phyloP scores from a whole-genome alignment of 1,284 basidiomycete genomes.

The Cryptococcus wingfieldii region DNA sequence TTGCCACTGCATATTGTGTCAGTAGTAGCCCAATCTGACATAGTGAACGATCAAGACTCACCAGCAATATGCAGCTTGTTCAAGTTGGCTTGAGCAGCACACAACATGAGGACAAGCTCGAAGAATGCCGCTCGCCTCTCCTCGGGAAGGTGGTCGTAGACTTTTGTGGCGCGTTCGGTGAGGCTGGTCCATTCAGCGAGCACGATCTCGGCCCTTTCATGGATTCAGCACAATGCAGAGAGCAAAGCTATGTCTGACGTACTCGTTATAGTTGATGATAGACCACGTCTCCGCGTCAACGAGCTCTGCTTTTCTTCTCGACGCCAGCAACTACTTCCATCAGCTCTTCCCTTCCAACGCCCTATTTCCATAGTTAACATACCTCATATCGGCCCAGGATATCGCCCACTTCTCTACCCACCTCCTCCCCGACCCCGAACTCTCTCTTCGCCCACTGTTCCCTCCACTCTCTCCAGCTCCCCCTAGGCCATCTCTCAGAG shows the following conservation, averaged over 20 bases:
- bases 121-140: constrained; percentile 58
- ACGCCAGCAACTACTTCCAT: constrained; percentile 13
- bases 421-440: constrained; percentile 25
- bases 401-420: constrained; percentile 21
- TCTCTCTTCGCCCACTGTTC: constrained; percentile 24
- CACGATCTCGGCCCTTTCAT: constrained; percentile 57
- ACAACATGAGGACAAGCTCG: constrained; percentile 64
- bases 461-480: constrained; percentile 18
- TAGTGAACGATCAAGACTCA: constrained; percentile 49
- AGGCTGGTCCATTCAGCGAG: constrained; percentile 53
- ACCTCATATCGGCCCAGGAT: constrained; percentile 26
- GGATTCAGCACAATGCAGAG: background rate
- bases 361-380: background rate
- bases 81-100: constrained; percentile 53
- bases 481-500: constrained; percentile 22
- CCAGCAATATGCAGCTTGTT: constrained; percentile 59
- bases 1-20: constrained; percentile 46
- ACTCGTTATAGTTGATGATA: constrained; percentile 65
- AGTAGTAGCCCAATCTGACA: background rate
- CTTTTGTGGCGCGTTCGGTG: constrained; percentile 54
- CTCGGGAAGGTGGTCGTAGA: constrained; percentile 57
- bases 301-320: constrained; percentile 59
- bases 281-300: constrained; percentile 62
- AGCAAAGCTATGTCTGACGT: constrained; percentile 33
- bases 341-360: no score